Evolutionary conservation across 1,284 basidiomycete genomes (phyloP).

Genomic region (Sphagnurus paluster): DNA sequence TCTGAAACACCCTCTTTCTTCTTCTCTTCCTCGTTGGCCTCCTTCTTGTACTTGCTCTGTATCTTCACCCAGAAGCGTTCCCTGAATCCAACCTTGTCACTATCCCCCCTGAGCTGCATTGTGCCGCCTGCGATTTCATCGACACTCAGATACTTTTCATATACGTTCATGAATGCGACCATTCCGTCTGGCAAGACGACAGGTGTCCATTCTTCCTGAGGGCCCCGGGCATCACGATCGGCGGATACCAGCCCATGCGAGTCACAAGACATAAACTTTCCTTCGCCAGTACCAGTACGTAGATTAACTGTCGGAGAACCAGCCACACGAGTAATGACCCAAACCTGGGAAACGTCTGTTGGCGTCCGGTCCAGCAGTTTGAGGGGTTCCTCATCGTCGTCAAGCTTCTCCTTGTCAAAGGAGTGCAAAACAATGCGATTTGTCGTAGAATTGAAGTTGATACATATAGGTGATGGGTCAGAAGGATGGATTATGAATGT

Average conservation of each 20-base stretch:
- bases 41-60: slow-evolving; percentile 87
- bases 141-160: slow-evolving; percentile 79
- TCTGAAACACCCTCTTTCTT: slow-evolving; percentile 62
- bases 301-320: slow-evolving; percentile 81
- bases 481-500: slow-evolving; percentile 80
- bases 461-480: slow-evolving; percentile 68
- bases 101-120: slow-evolving; percentile 78
- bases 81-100: slow-evolving; percentile 75
- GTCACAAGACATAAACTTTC: slow-evolving; percentile 86
- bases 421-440: slow-evolving; percentile 64
- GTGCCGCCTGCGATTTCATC: slow-evolving; percentile 84
- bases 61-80: slow-evolving; percentile 89
- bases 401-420: slow-evolving; percentile 60
- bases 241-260: slow-evolving; percentile 79
- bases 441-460: slow-evolving; percentile 79
- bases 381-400: slow-evolving; percentile 39
- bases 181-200: slow-evolving; percentile 75
- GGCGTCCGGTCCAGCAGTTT: slow-evolving; percentile 64
- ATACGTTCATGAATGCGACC: slow-evolving; percentile 82
- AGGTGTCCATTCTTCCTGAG: slow-evolving; percentile 87
- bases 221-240: slow-evolving; percentile 80
- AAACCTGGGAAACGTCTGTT: slow-evolving; percentile 80
- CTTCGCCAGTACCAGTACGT: slow-evolving; percentile 79
- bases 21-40: slow-evolving; percentile 82
- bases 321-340: slow-evolving; percentile 83